phyloP scores from a whole-genome alignment of 176 grass and related monocot genomes.

The Oryza officinalis region DNA sequence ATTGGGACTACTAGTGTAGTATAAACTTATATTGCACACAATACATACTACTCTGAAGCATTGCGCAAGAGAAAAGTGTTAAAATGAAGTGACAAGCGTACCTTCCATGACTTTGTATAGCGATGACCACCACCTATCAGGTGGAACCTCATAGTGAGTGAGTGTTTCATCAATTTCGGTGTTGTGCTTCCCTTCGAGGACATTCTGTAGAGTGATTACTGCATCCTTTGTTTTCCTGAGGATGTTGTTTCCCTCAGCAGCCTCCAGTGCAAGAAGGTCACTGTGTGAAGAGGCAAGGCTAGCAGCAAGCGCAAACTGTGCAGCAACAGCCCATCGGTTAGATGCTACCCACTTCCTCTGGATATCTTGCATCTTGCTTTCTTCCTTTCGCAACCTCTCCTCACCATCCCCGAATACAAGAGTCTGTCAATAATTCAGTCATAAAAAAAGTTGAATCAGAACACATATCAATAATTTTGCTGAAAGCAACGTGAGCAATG shows the following conservation, averaged over 20 bases:
- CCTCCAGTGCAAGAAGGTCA: constrained; percentile 76
- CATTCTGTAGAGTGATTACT: constrained; percentile 86
- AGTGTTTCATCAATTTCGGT: constrained; percentile 83
- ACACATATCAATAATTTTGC: background rate
- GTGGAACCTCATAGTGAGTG: constrained; percentile 59
- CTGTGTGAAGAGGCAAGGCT: constrained; percentile 81
- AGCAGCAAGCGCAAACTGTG: constrained; percentile 74
- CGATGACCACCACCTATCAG: constrained; percentile 95
- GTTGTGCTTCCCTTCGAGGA: constrained; percentile 83
- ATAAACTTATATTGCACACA: background rate
- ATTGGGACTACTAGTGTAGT: background rate
- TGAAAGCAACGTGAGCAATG: background rate
- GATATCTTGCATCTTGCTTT: constrained; percentile 69
- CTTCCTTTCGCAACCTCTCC: constrained; percentile 61
- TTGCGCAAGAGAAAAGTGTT: background rate
- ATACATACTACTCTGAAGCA: background rate
- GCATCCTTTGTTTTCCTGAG: constrained; percentile 90
- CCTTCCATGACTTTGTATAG: constrained; percentile 97
- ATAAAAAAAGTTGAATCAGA: constrained; percentile 39
- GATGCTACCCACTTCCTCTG: constrained; percentile 84
- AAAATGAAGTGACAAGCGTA: constrained; percentile 28
- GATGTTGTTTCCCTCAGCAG: constrained; percentile 67
- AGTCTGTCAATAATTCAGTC: constrained; percentile 52
- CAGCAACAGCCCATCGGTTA: constrained; percentile 86
- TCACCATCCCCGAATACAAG: constrained; percentile 74